Conservation (phyloP, 2,329 filamentous ascomycete species). For the Escovopsis sp. region DNA sequence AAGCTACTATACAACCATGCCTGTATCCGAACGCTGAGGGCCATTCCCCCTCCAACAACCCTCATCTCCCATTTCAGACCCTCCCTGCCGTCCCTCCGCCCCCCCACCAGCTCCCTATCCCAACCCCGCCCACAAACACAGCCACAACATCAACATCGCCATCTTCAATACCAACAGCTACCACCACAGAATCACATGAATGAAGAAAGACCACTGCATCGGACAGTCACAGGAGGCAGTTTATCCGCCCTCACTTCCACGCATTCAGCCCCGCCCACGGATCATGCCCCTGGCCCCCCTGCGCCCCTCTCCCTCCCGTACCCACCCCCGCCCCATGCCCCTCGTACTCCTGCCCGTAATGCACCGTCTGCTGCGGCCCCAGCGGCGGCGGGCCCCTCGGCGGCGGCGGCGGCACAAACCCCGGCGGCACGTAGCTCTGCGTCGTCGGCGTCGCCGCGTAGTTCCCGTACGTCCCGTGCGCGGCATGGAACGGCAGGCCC, state of each 20-base stretch:
- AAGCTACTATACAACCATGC: no score
- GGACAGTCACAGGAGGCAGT: background rate
- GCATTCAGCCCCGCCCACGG: constrained; percentile 37
- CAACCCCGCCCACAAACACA: no score
- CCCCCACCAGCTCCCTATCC: no score
- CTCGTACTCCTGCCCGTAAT: constrained; percentile 28
- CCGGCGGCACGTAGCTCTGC: constrained; percentile 33
- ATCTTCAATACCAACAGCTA: background rate
- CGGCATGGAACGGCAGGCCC: constrained; percentile 22
- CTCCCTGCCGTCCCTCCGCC: no score
- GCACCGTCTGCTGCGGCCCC: constrained; percentile 46
- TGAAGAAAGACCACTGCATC: background rate
- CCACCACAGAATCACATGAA: background rate
- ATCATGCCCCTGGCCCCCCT: constrained; percentile 27
- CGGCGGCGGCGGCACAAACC: constrained; percentile 48
- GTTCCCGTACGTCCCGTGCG: constrained; percentile 14
- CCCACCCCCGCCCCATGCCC: constrained; percentile 18
- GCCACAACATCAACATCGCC: background rate
- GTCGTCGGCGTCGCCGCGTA: constrained; percentile 25
- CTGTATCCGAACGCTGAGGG: no score
- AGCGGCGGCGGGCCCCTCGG: constrained; percentile 47
- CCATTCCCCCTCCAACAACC: no score
- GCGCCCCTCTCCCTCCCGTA: constrained; percentile 16
- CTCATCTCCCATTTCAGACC: no score
- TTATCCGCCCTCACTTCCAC: constrained; percentile 27